Percentiles rank a stretch among this genome's conserved stretches.
phyloP scores from a whole-genome alignment of 108 stramenopile genomes.

The Seminavis robusta region DNA sequence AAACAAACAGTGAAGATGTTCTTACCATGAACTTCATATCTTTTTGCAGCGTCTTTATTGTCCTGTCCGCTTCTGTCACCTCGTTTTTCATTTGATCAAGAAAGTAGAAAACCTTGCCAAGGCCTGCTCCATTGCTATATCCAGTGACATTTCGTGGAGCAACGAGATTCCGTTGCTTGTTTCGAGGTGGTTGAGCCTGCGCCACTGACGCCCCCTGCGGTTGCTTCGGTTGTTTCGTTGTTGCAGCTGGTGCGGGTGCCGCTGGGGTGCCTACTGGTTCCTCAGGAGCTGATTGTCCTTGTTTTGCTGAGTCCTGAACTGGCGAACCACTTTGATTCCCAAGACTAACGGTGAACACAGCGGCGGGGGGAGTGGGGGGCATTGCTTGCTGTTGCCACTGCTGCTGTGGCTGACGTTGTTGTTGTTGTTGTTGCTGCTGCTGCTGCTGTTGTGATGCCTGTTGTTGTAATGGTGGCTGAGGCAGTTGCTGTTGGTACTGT shows the following conservation, averaged over 20 bases:
- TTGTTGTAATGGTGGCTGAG: neutral
- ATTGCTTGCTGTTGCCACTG: neutral
- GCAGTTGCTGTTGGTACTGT: neutral
- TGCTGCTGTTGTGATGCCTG: slow-evolving; percentile 2
- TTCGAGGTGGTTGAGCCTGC: too few relatives aligned
- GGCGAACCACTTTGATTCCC: slow-evolving; percentile 1
- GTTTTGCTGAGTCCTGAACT: slow-evolving; percentile 1
- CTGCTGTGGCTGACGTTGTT: slow-evolving; percentile 2
- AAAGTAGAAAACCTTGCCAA: slow-evolving; percentile 76
- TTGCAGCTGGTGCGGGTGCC: slow-evolving; percentile 12
- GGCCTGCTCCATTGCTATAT: too few relatives aligned
- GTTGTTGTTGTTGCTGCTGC: neutral
- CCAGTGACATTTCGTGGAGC: too few relatives aligned
- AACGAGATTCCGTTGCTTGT: too few relatives aligned
- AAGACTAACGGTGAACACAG: neutral
- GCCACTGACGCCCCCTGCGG: too few relatives aligned
- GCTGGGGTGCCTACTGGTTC: too few relatives aligned
- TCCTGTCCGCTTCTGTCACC: slow-evolving; percentile 67
- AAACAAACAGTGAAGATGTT: neutral
- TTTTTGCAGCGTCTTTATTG: slow-evolving; percentile 52
- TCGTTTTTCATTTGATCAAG: slow-evolving; percentile 75
- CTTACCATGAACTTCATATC: slow-evolving; percentile 65
- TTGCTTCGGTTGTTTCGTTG: slow-evolving; percentile 11
- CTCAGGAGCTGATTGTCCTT: too few relatives aligned
- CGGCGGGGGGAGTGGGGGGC: neutral